These are phyloP conservation scores for Puccinia hordei DNA, from an alignment of 1,284 basidiomycete species.

Conservation along the genomic window DNA sequence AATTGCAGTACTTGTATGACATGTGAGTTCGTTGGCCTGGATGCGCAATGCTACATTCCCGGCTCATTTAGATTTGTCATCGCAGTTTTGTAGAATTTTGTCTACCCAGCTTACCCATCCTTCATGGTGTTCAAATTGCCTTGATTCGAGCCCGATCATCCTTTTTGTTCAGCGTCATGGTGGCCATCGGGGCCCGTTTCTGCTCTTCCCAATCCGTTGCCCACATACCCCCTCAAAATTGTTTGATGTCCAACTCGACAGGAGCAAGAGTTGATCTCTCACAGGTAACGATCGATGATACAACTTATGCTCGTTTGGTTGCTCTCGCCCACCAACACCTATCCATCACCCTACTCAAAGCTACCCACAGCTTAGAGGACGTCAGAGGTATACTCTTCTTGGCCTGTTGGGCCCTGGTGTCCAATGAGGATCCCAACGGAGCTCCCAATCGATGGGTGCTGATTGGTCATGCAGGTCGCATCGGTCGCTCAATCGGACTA, in stretches of 20 bases:
- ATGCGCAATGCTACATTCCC: not conserved
- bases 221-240: slow-evolving; percentile 1
- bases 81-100: slow-evolving; percentile 47
- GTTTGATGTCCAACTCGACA: slow-evolving; percentile 1
- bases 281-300: slow-evolving; percentile 32
- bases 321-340: slow-evolving; percentile 40
- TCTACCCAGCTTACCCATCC: slow-evolving; percentile 44
- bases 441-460: slow-evolving; percentile 50
- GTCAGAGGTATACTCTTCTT: slow-evolving; percentile 42
- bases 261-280: not conserved
- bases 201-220: slow-evolving; percentile 48
- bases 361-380: slow-evolving; percentile 38
- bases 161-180: slow-evolving; percentile 45
- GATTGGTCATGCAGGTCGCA: slow-evolving; percentile 47
- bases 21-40: slow-evolving; percentile 37
- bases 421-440: slow-evolving; percentile 38
- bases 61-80: not conserved
- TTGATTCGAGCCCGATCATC: slow-evolving; percentile 38
- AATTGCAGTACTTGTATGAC: slow-evolving; percentile 42
- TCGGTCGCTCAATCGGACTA: slow-evolving; percentile 37
- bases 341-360: slow-evolving; percentile 32
- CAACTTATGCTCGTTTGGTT: slow-evolving; percentile 37
- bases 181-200: slow-evolving; percentile 47
- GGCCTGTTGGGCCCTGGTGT: slow-evolving; percentile 45
- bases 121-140: slow-evolving; percentile 40